Conservation (phyloP, 192 early-diverging fungal species). For the Diversispora epigaea region DNA sequence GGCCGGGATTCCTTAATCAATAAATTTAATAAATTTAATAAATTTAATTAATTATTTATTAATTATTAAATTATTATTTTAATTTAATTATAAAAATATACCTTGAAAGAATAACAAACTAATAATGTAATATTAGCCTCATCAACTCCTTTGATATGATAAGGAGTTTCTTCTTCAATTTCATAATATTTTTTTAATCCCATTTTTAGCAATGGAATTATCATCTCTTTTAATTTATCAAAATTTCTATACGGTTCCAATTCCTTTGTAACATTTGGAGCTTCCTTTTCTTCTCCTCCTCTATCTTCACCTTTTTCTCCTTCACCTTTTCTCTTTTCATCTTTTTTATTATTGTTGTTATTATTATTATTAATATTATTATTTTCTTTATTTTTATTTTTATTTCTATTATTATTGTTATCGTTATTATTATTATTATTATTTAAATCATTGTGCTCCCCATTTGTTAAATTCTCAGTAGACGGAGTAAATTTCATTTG, state of each 20-base stretch:
- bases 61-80: neutral
- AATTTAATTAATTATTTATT: neutral
- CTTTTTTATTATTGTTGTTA: neutral
- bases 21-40: neutral
- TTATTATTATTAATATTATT: no score
- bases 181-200: constrained; percentile 54
- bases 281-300: constrained; percentile 22
- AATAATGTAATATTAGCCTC: constrained; percentile 62
- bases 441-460: no score
- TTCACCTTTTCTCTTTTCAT: neutral
- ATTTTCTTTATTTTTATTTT: no score
- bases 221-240: constrained; percentile 31
- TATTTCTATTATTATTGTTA: no score
- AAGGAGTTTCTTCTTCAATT: constrained; percentile 22
- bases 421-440: no score
- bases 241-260: constrained; percentile 43
- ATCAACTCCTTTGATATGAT: constrained; percentile 14
- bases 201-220: constrained; percentile 41
- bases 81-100: constrained; percentile 17
- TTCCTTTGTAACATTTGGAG: constrained; percentile 26
- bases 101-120: constrained; percentile 54
- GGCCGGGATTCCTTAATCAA: constrained; percentile 34
- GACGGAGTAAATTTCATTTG: constrained; percentile 44
- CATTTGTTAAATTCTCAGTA: no score
- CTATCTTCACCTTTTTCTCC: constrained; percentile 6